These are phyloP conservation scores for Pichia sp. DNA, from an alignment of 1,139 yeast species.

Conservation along the genomic window DNA sequence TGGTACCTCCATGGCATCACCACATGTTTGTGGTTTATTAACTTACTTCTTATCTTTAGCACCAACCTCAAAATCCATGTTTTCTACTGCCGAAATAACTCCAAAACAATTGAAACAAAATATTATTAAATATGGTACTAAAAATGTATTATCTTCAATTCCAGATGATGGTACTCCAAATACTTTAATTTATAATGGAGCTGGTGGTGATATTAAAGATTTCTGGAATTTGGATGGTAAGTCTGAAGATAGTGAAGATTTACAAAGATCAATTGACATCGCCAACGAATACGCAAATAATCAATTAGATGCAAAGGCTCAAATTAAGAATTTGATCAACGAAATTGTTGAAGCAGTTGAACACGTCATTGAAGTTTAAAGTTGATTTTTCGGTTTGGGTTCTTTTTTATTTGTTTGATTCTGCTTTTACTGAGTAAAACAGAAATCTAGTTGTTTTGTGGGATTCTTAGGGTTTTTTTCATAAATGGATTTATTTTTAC, in stretches of 20 bases:
- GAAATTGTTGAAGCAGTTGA: slow-evolving; percentile 17
- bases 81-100: slow-evolving; percentile 50
- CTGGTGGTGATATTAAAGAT: slow-evolving; percentile 67
- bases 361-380: slow-evolving; percentile 4
- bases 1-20: slow-evolving; percentile 99
- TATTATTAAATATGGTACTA: slow-evolving; percentile 73
- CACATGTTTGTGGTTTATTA: slow-evolving; percentile 88
- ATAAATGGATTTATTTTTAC: background rate
- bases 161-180: slow-evolving; percentile 76
- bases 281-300: slow-evolving; percentile 17
- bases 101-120: slow-evolving; percentile 89
- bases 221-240: slow-evolving; percentile 49
- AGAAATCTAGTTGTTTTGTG: background rate
- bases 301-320: slow-evolving; percentile 20
- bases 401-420: background rate
- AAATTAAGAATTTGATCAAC: slow-evolving; percentile 19
- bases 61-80: slow-evolving; percentile 79
- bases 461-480: background rate
- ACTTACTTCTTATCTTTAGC: slow-evolving; percentile 87
- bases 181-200: slow-evolving; percentile 88
- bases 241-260: slow-evolving; percentile 14
- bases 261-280: slow-evolving; percentile 17
- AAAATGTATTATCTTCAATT: slow-evolving; percentile 59
- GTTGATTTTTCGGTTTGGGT: background rate
- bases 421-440: background rate